A percentile compares a stretch with the other conserved stretches of the same genome.
phyloP scores from a whole-genome alignment of 495 filamentous ascomycete genomes.

The Tuber brumale region DNA sequence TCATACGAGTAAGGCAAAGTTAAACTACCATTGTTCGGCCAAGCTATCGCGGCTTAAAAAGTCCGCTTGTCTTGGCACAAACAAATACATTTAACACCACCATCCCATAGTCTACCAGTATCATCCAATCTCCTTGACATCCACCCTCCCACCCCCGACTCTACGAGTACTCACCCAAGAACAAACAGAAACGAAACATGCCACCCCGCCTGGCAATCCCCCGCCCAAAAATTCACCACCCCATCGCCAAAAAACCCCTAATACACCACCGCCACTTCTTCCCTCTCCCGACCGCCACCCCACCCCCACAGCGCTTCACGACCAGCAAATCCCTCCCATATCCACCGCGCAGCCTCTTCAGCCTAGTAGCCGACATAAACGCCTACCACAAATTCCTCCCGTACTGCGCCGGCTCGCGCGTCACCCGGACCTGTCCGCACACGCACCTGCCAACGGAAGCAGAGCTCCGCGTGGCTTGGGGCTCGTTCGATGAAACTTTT shows the following conservation, averaged over 20 bases:
- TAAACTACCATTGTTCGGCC: neutral
- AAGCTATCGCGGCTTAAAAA: neutral
- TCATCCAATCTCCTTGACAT: neutral
- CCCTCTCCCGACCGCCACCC: conserved; percentile 44
- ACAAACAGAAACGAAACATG: conserved; percentile 5
- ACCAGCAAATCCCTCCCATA: conserved; percentile 77
- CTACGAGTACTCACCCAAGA: neutral
- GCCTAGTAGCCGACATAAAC: conserved; percentile 73
- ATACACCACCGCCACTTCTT: conserved; percentile 40
- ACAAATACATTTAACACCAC: neutral
- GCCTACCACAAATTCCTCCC: conserved; percentile 78
- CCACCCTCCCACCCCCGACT: neutral
- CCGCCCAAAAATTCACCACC: conserved; percentile 5
- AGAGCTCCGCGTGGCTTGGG: conserved; percentile 77
- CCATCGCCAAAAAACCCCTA: neutral
- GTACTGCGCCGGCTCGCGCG: conserved; percentile 64
- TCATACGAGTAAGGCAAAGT: no score
- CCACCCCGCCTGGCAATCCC: conserved; percentile 19
- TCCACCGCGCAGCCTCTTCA: conserved; percentile 61
- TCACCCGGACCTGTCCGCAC: conserved; percentile 52
- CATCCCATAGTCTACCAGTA: neutral
- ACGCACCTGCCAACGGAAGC: conserved; percentile 61
- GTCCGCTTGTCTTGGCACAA: neutral
- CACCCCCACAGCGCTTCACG: conserved; percentile 53
- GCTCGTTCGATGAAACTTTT: conserved; percentile 72